phyloP scores from a whole-genome alignment of 208 protist genomes.

The Jaenimonas drosophilae region DNA sequence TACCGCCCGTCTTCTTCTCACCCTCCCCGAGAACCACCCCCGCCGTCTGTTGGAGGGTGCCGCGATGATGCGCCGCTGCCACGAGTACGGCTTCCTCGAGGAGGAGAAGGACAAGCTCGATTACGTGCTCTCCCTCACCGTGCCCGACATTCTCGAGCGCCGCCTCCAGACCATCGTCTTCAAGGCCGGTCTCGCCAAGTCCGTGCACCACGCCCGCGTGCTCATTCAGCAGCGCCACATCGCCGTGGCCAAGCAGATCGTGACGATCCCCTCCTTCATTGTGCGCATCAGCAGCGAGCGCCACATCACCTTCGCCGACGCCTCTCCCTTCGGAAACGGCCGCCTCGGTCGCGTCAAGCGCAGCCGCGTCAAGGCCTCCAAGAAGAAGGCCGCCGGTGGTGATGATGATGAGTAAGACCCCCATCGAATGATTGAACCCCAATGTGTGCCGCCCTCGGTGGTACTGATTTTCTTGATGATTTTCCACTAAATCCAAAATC shows the following conservation, averaged over 20 bases:
- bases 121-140: conserved; percentile 99
- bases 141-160: conserved; percentile 99
- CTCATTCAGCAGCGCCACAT: conserved; percentile 99
- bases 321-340: conserved; percentile 94
- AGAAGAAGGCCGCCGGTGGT: conserved; percentile 51
- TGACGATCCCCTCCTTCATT: conserved; percentile 99
- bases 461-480: no score
- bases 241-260: conserved; percentile 99
- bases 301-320: conserved; percentile 97
- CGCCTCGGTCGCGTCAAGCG: conserved; percentile 95
- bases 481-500: no score
- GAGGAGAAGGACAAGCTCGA: conserved; percentile 99
- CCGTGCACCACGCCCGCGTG: conserved; percentile 99
- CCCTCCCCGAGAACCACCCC: conserved; percentile 97
- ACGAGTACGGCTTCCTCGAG: conserved; percentile 97
- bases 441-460: no score
- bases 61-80: conserved; percentile 98
- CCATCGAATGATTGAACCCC: conserved; percentile 1
- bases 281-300: conserved; percentile 98
- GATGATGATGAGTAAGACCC: conserved; percentile 39
- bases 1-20: conserved; percentile 98
- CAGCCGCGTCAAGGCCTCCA: conserved; percentile 72
- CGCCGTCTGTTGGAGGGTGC: conserved; percentile 97
- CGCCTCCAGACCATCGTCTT: conserved; percentile 99
- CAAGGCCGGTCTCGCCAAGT: conserved; percentile 98